Conservation (phyloP, 2,329 filamentous ascomycete species). For the Cadophora gregata region DNA sequence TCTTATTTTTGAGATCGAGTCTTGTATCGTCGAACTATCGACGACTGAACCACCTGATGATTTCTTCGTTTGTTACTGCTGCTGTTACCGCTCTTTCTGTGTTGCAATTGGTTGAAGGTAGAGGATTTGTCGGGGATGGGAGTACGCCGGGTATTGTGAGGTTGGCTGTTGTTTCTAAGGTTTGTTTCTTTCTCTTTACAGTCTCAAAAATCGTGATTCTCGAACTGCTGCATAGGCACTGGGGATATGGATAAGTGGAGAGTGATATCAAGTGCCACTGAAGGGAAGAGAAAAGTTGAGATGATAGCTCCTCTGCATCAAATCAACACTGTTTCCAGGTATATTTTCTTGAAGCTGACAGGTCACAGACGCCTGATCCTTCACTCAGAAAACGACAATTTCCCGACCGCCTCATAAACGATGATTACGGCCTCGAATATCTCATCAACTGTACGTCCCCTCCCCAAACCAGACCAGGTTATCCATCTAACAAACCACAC, state of each 20-base stretch:
- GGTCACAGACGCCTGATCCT: not conserved
- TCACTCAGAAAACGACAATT: conserved; percentile 10
- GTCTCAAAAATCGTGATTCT: not conserved
- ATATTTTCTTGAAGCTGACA: not conserved
- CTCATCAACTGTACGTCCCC: conserved; percentile 16
- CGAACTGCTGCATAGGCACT: too few relatives aligned
- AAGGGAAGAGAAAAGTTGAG: too few relatives aligned
- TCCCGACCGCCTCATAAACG: conserved; percentile 1
- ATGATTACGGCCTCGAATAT: conserved; percentile 15
- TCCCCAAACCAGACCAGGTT: not conserved
- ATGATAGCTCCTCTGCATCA: too few relatives aligned
- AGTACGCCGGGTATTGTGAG: conserved; percentile 3
- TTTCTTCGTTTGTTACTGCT: not conserved
- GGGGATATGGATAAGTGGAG: too few relatives aligned
- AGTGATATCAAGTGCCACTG: too few relatives aligned
- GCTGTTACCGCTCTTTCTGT: not conserved
- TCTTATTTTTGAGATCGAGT: not conserved
- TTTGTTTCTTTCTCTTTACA: not conserved
- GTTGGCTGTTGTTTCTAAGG: conserved; percentile 4
- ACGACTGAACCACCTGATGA: not conserved
- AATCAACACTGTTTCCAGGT: too few relatives aligned
- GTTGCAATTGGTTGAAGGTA: not conserved
- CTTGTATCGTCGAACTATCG: not conserved
- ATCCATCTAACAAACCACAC: not conserved
- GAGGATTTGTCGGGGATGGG: not conserved